Evolutionary conservation across 148 eudicot genomes (phyloP).

Genomic region (Hydrangea macrophylla): DNA sequence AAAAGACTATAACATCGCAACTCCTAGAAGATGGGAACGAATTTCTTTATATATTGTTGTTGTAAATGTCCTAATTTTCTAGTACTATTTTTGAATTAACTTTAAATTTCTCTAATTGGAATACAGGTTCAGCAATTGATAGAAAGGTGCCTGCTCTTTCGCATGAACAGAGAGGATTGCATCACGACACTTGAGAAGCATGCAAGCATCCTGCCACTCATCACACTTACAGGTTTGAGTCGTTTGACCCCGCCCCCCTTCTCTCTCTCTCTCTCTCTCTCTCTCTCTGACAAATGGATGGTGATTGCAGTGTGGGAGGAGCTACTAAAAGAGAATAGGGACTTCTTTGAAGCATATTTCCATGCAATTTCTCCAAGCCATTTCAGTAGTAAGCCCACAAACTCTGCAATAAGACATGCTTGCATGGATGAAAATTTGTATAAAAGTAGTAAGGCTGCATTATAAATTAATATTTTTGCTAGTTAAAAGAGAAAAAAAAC

Average conservation of each 20-base stretch:
- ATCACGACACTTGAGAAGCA: conserved; percentile 53
- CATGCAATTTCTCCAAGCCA: conserved; percentile 35
- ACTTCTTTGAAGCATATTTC: conserved; percentile 53
- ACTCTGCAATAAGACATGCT: not conserved
- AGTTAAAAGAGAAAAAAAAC: too few relatives aligned
- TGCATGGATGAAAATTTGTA: not conserved
- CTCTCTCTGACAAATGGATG: too few relatives aligned
- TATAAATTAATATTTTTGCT: not conserved
- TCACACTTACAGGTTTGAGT: conserved; percentile 49
- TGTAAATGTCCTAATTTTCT: not conserved
- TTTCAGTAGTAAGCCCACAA: conserved; percentile 29
- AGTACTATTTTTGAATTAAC: not conserved
- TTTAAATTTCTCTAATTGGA: not conserved
- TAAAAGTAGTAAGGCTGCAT: not conserved
- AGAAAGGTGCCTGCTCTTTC: conserved; percentile 63
- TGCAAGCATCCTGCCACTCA: conserved; percentile 48
- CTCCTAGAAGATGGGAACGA: not conserved
- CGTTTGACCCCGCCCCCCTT: not conserved
- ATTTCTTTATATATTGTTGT: not conserved
- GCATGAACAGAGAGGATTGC: conserved; percentile 59
- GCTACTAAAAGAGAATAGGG: conserved; percentile 51
- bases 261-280: not conserved
- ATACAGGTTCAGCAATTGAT: conserved; percentile 68
- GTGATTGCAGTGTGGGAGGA: conserved; percentile 54
- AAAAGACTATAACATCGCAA: not conserved